Evolutionary conservation across 352 stramenopile genomes (phyloP), one percentile per base, ranked within the genome.

Genomic region (Thalassiosira ordinaria): DNA sequence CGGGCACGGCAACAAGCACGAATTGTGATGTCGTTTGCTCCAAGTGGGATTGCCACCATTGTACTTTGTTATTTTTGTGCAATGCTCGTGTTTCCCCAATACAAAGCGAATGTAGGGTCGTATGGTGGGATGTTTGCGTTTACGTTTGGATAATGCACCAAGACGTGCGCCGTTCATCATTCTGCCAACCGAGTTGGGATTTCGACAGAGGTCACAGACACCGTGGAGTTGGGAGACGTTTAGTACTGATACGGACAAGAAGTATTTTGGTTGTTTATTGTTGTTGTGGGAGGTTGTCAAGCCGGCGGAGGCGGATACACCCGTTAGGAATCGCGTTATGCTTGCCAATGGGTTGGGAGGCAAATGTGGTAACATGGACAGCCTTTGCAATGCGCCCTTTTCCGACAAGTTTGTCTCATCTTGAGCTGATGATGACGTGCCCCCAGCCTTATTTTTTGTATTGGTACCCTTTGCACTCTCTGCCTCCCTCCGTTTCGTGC

Each of bases 101-200:
- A 66, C 61, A 52, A 82, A 82, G 57, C 74, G 47, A 70, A 82
- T 63, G 29, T 78, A 82, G 13, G 74, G 66, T 22, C 53, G 74
- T 44, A 82, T 59, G 16, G 37, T 51, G 18, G n/a, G 29, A 20
- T 61, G 53, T n/a, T 70, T 71, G 39, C 8, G 4, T 51, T 80
- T 73, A 31, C 27, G 26, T 51, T 56, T 62, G 1, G 14, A 35
- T 8, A 27, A 29, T 29, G 9, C 24, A 5, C 33, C 33, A 5
- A 31, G 13, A 14, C 9, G 7, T 13, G 5, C n/a, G 16, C 37
- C 18, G 27, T 59, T 44, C 1, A 39, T 14, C 26, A 47, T 41
- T 20, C 24, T 46, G 14, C 27, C 33, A 27, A 41, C 51, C 31
- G 47, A 24, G 31, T 37, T 61, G 6, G 70, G 53, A 61, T 74